A percentile compares a stretch with the other conserved stretches of the same genome.
Conservation (phyloP, 1,139 yeast genomes). For the Trichomonascaceae sp. region DNA sequence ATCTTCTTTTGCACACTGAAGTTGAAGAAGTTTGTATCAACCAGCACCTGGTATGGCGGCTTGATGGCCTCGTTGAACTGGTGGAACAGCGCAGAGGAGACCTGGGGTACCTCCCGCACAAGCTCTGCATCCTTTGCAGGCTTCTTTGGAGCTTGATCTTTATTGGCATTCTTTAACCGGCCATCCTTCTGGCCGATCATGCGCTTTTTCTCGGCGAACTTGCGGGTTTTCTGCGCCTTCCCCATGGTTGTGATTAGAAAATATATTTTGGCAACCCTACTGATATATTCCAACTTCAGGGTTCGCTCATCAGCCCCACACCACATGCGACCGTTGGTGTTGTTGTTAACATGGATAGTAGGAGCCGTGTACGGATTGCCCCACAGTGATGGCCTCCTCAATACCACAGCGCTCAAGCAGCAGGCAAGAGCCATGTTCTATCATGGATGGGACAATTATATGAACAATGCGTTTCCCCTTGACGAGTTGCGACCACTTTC, state of each 20-base stretch:
- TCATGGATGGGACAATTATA: slow-evolving; percentile 70
- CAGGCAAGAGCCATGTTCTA: slow-evolving; percentile 48
- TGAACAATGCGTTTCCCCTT: slow-evolving; percentile 59
- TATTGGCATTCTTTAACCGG: slow-evolving; percentile 17
- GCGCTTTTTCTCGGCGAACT: slow-evolving; percentile 86
- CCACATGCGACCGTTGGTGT: no score
- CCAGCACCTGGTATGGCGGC: slow-evolving; percentile 91
- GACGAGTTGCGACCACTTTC: slow-evolving; percentile 72
- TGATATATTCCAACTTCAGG: no score
- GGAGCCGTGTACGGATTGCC: no score
- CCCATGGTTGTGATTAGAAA: slow-evolving; percentile 68
- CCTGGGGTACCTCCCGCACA: slow-evolving; percentile 84
- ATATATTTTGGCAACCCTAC: slow-evolving; percentile 2
- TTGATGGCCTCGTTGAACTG: slow-evolving; percentile 87
- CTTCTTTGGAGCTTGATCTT: slow-evolving; percentile 21
- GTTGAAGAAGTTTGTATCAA: slow-evolving; percentile 94
- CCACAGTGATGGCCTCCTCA: no score
- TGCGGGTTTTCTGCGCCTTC: slow-evolving; percentile 90
- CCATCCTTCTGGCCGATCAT: slow-evolving; percentile 60
- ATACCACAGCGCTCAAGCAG: no score
- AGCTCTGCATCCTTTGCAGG: slow-evolving; percentile 58
- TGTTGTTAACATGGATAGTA: no score
- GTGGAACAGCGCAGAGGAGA: slow-evolving; percentile 87
- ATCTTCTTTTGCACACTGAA: slow-evolving; percentile 91
- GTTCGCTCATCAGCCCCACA: no score